Conservation (phyloP, 1,284 basidiomycete species). For the Pyrrhoderma noxium region DNA sequence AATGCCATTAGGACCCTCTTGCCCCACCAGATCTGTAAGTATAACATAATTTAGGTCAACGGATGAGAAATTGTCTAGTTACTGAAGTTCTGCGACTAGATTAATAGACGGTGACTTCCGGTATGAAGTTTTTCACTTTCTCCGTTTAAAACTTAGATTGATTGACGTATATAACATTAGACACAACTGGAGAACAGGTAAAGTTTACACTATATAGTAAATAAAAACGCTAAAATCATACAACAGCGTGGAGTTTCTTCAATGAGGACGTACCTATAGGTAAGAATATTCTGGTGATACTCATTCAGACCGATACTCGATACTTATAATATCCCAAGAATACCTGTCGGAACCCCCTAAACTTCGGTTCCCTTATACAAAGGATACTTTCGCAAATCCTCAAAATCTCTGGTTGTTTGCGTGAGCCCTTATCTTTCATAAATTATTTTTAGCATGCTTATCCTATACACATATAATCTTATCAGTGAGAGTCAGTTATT, state of each 20-base stretch:
- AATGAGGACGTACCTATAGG: slow-evolving; percentile 38
- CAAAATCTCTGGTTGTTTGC: slow-evolving; percentile 54
- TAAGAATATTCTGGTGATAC: too few species aligned
- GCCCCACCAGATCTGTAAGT: slow-evolving; percentile 52
- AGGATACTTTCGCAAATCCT: slow-evolving; percentile 56
- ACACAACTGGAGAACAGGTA: slow-evolving; percentile 51
- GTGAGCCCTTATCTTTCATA: slow-evolving; percentile 27
- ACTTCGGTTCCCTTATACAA: slow-evolving; percentile 51
- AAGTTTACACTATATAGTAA: background rate
- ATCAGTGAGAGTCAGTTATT: too few species aligned
- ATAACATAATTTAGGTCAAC: background rate
- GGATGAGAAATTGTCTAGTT: background rate
- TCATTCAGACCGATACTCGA: too few species aligned
- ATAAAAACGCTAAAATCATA: background rate
- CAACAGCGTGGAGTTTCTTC: slow-evolving; percentile 35
- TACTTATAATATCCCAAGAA: slow-evolving; percentile 19
- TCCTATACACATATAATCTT: too few species aligned
- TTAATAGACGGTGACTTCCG: slow-evolving; percentile 48
- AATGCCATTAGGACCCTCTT: slow-evolving; percentile 43
- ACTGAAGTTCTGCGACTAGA: slow-evolving; percentile 23
- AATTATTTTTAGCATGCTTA: too few species aligned
- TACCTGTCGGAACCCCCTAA: slow-evolving; percentile 31
- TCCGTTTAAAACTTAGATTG: background rate
- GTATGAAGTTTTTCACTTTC: slow-evolving; percentile 21
- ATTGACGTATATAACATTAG: slow-evolving; percentile 19